phyloP scores from a whole-genome alignment of 164 flowering plant species.

The Saururus chinensis region DNA sequence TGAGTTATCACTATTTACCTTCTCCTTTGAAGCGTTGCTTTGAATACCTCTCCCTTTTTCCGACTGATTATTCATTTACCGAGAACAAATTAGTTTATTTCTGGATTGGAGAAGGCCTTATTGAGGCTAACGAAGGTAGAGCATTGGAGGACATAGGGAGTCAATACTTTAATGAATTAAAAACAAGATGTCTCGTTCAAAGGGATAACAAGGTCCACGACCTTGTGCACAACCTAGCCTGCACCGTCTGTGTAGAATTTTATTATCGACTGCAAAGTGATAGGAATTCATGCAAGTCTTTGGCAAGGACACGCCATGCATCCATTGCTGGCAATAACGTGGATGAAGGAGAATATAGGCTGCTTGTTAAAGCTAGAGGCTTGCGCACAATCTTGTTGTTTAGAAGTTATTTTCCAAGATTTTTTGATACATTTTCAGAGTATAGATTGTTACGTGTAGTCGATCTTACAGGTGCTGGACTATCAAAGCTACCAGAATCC shows the following conservation, averaged over 20 bases:
- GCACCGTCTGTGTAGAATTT: too few relatives aligned
- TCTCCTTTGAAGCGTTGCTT: too few relatives aligned
- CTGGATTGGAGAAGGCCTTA: slow-evolving; percentile 16
- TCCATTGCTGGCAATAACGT: neutral
- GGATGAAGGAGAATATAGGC: too few relatives aligned
- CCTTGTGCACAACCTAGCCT: too few relatives aligned
- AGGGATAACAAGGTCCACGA: too few relatives aligned
- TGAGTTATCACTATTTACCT: slow-evolving; percentile 7
- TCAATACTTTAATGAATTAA: too few relatives aligned
- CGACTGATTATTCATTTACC: slow-evolving; percentile 6
- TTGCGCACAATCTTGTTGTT: neutral
- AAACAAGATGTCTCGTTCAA: too few relatives aligned
- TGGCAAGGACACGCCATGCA: neutral
- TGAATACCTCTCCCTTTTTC: slow-evolving; percentile 8
- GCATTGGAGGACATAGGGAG: too few relatives aligned
- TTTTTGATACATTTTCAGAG: too few relatives aligned
- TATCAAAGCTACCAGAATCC: neutral
- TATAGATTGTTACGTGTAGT: neutral
- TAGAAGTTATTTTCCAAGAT: neutral
- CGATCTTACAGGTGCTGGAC: neutral
- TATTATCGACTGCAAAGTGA: neutral
- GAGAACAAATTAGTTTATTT: slow-evolving; percentile 9
- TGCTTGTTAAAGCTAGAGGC: neutral
- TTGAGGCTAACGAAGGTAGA: too few relatives aligned
- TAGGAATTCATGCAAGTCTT: neutral